These are phyloP conservation scores for Mortierella polycephala DNA, from an alignment of 371 early-diverging fungal genomes.

Conservation along the genomic window DNA sequence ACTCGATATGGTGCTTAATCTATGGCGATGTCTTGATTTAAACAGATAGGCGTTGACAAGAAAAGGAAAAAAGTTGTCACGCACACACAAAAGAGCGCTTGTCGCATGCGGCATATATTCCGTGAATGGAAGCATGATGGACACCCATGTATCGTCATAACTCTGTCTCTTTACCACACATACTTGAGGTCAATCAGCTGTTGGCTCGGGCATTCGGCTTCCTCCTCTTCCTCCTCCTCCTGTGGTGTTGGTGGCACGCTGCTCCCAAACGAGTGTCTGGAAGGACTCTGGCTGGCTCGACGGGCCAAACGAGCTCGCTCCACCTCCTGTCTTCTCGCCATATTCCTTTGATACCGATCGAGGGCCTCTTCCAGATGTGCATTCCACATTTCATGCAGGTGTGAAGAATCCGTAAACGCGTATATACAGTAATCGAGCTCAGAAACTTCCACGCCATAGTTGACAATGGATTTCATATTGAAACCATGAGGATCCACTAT, in stretches of 20 bases:
- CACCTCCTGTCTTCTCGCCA: conserved; percentile 9
- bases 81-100: too few relatives aligned
- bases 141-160: neutral
- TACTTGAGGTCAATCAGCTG: conserved; percentile 31
- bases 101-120: too few relatives aligned
- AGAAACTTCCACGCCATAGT: conserved; percentile 3
- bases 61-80: too few relatives aligned
- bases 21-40: too few relatives aligned
- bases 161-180: conserved; percentile 21
- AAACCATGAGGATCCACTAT: conserved; percentile 15
- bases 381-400: conserved; percentile 28
- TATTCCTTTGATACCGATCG: conserved; percentile 28
- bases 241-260: conserved; percentile 28
- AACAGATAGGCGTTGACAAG: too few relatives aligned
- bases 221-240: conserved; percentile 54
- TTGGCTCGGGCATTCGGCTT: conserved; percentile 37
- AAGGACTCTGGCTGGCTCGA: conserved; percentile 21
- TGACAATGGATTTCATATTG: conserved; percentile 7
- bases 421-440: conserved; percentile 38
- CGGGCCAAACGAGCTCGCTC: conserved; percentile 16
- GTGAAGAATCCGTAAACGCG: conserved; percentile 34
- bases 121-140: too few relatives aligned
- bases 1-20: too few relatives aligned
- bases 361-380: conserved; percentile 32
- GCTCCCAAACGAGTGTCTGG: conserved; percentile 39